These are phyloP conservation scores for Xylariales sp. DNA, from an alignment of 2,329 filamentous ascomycete species.

Conservation along the genomic window DNA sequence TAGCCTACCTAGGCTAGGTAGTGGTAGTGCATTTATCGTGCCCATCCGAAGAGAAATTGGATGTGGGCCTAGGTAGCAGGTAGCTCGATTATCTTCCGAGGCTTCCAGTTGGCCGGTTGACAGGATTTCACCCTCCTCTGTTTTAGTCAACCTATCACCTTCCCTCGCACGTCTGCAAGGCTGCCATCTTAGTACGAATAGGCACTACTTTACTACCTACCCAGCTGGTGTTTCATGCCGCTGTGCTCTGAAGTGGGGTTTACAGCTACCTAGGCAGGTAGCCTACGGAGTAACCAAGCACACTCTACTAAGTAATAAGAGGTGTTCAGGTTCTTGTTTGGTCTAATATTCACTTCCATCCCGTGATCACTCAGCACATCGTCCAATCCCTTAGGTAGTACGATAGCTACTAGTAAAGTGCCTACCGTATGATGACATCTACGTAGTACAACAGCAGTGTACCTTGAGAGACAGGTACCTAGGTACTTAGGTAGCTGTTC, in stretches of 20 bases:
- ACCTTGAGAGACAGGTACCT: too few species aligned
- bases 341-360: conserved; percentile 15
- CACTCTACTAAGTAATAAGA: too few species aligned
- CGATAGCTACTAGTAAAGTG: not conserved
- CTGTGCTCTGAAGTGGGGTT: conserved; percentile 11
- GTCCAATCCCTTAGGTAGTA: too few species aligned
- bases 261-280: not conserved
- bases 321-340: too few species aligned
- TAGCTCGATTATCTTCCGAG: conserved; percentile 23
- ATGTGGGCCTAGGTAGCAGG: conserved; percentile 20
- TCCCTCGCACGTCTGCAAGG: conserved; percentile 30
- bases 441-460: conserved; percentile 4
- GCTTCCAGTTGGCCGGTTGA: conserved; percentile 39
- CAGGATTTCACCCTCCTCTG: conserved; percentile 3
- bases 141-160: conserved; percentile 18
- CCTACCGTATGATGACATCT: conserved; percentile 17
- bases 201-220: too few species aligned
- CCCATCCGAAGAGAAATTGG: conserved; percentile 35
- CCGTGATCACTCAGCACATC: conserved; percentile 18
- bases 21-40: conserved; percentile 25
- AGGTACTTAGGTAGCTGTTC: not conserved
- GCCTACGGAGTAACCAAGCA: too few species aligned
- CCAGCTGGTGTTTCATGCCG: conserved; percentile 10
- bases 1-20: not conserved
- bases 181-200: conserved; percentile 4